phyloP scores from a whole-genome alignment of 306 rosid species.

The Sicyos edulis region DNA sequence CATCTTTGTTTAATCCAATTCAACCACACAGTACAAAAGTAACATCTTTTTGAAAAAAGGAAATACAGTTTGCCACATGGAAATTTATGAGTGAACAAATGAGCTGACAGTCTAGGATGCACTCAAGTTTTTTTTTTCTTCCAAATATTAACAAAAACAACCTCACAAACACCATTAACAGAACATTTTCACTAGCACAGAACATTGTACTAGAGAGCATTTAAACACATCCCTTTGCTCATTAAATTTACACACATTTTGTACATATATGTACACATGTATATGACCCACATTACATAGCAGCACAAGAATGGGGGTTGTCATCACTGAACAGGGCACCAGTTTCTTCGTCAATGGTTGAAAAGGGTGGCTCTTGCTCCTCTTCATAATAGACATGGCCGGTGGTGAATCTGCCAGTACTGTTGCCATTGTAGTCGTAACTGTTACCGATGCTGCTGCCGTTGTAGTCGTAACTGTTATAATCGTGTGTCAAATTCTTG shows the following conservation, averaged over 20 bases:
- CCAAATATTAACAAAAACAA: too few relatives aligned
- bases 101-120: too few relatives aligned
- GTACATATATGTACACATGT: not conserved
- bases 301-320: slow-evolving; percentile 62
- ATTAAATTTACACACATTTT: not conserved
- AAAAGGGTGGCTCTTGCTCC: slow-evolving; percentile 22
- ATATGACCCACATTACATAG: slow-evolving; percentile 33
- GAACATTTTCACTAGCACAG: too few relatives aligned
- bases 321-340: slow-evolving; percentile 57
- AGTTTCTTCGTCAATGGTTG: slow-evolving; percentile 33
- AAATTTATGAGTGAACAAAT: too few relatives aligned
- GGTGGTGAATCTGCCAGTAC: slow-evolving; percentile 23
- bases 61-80: too few relatives aligned
- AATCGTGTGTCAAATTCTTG: slow-evolving; percentile 1
- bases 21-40: too few relatives aligned
- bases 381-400: slow-evolving; percentile 38
- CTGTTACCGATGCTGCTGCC: too few relatives aligned
- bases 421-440: slow-evolving; percentile 14
- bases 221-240: not conserved
- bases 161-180: too few relatives aligned
- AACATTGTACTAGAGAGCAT: not conserved
- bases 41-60: too few relatives aligned
- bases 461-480: slow-evolving; percentile 17
- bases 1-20: too few relatives aligned
- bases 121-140: too few relatives aligned